Conservation (phyloP, 2,329 filamentous ascomycete genomes). For the Cladosporium phlei region DNA sequence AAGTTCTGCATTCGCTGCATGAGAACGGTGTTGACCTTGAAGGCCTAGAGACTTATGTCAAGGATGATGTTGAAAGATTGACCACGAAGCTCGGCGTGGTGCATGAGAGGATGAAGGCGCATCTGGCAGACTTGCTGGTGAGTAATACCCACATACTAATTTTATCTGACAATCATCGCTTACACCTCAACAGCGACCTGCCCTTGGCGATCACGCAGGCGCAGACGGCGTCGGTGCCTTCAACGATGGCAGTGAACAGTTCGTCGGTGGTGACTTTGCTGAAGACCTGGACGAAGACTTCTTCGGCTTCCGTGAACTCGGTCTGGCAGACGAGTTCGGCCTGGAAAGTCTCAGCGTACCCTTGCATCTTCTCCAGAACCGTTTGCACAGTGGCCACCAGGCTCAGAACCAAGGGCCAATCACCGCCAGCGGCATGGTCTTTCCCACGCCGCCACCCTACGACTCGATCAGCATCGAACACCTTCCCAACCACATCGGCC, state of each 20-base stretch:
- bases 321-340: conserved; percentile 85
- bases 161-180: conserved; percentile 16
- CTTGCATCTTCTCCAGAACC: conserved; percentile 85
- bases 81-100: conserved; percentile 73
- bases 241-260: conserved; percentile 95
- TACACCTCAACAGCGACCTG: conserved; percentile 59
- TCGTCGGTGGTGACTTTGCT: conserved; percentile 92
- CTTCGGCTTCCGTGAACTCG: conserved; percentile 95
- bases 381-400: conserved; percentile 80
- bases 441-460: conserved; percentile 66
- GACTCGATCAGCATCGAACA: conserved; percentile 76
- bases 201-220: conserved; percentile 68
- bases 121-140: conserved; percentile 81
- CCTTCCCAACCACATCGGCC: conserved; percentile 73
- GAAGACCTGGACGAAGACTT: conserved; percentile 98
- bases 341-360: conserved; percentile 85
- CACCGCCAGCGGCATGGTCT: conserved; percentile 52
- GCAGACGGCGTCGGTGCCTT: conserved; percentile 85
- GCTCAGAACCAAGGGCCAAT: conserved; percentile 65
- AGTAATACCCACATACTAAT: conserved; percentile 15
- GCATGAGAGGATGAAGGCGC: conserved; percentile 90
- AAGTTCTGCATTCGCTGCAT: conserved; percentile 77
- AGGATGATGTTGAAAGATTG: conserved; percentile 87
- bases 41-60: conserved; percentile 76
- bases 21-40: conserved; percentile 81